Conservation (phyloP, 2,329 filamentous ascomycete genomes). For the Penicillium brasilianum region DNA sequence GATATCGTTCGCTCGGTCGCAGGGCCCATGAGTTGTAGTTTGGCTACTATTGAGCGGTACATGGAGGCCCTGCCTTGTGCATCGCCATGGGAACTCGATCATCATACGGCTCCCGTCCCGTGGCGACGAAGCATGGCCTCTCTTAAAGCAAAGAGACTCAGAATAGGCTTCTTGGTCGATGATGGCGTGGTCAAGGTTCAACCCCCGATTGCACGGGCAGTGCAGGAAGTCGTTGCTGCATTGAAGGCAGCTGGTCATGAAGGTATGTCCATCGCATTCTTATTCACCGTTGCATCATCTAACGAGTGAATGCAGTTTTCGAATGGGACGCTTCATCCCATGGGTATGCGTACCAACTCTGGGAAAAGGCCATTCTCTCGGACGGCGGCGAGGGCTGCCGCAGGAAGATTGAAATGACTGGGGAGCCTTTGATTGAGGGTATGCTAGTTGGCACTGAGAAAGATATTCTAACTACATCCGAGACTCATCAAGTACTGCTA, state of each 20-base stretch:
- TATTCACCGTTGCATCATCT: neutral
- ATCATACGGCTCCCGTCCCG: slow-evolving; percentile 42
- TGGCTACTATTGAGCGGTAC: slow-evolving; percentile 37
- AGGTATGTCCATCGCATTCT: slow-evolving; percentile 47
- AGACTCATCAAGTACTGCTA: slow-evolving; percentile 35
- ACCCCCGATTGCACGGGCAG: slow-evolving; percentile 62
- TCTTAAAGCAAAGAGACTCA: slow-evolving; percentile 53
- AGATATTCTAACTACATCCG: slow-evolving; percentile 32
- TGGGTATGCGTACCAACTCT: slow-evolving; percentile 36
- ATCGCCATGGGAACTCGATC: slow-evolving; percentile 46
- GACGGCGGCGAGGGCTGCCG: slow-evolving; percentile 41
- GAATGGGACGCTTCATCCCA: slow-evolving; percentile 41
- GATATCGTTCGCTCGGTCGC: slow-evolving; percentile 37
- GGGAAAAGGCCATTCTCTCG: slow-evolving; percentile 40
- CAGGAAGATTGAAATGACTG: slow-evolving; percentile 35
- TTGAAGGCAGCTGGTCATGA: slow-evolving; percentile 62
- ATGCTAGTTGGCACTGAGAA: slow-evolving; percentile 42
- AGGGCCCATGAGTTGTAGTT: slow-evolving; percentile 35
- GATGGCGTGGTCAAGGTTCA: slow-evolving; percentile 66
- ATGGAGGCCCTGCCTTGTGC: slow-evolving; percentile 42
- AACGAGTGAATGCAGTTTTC: slow-evolving; percentile 27
- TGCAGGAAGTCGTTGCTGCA: slow-evolving; percentile 59
- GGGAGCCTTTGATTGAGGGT: slow-evolving; percentile 42
- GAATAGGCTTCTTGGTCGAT: slow-evolving; percentile 65
- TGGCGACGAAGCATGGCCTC: slow-evolving; percentile 40